Conservation (phyloP, 75 land plant genomes). For the Pseudotsuga menziesii region DNA sequence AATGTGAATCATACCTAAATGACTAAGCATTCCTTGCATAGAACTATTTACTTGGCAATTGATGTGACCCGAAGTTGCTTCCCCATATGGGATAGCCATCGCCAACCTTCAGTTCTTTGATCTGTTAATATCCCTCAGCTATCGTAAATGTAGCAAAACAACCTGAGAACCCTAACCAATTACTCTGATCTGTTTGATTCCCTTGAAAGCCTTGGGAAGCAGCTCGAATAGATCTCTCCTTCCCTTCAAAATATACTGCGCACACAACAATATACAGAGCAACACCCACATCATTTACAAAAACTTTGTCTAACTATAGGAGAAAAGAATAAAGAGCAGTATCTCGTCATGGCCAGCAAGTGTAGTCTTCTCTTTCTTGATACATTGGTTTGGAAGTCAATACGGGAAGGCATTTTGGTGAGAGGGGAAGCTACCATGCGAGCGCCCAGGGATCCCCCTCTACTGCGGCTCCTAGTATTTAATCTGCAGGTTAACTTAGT, state of each 20-base stretch:
- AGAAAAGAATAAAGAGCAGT: not conserved
- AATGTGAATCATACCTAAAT: no score
- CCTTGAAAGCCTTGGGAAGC: slow-evolving; percentile 92
- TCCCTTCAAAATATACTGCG: slow-evolving; percentile 89
- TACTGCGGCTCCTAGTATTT: no score
- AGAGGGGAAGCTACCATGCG: slow-evolving; percentile 23
- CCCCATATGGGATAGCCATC: no score
- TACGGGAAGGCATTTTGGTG: slow-evolving; percentile 20
- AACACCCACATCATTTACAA: no score
- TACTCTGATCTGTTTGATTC: slow-evolving; percentile 94
- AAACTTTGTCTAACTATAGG: not conserved
- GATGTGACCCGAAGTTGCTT: no score
- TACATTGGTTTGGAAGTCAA: slow-evolving; percentile 76
- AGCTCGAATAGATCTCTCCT: slow-evolving; percentile 82
- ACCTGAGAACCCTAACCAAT: slow-evolving; percentile 99
- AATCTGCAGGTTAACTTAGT: no score
- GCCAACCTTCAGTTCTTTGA: no score
- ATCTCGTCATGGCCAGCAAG: slow-evolving; percentile 88
- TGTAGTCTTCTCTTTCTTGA: slow-evolving; percentile 74
- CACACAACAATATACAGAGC: no score
- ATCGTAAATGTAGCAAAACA: not conserved
- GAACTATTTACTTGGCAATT: no score
- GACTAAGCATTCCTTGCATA: no score
- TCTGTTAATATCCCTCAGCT: no score
- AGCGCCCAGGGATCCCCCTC: not conserved